A percentile compares a stretch with the other conserved stretches of the same genome.
phyloP scores from a whole-genome alignment of 2,329 filamentous ascomycete genomes.

The Emericellopsis atlantica region DNA sequence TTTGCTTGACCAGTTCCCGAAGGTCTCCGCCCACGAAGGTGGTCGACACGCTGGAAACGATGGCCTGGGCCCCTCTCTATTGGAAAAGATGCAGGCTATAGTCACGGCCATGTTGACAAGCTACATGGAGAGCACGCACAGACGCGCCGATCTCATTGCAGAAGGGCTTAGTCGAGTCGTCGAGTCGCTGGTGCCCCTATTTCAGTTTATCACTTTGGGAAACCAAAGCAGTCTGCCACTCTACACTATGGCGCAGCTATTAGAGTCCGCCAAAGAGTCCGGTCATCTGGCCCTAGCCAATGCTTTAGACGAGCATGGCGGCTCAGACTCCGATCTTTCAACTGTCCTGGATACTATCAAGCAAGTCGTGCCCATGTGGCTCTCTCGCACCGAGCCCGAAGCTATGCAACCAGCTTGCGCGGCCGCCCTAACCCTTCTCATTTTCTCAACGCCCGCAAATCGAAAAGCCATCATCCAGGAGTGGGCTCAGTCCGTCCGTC shows the following conservation, averaged over 20 bases:
- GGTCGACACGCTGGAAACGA: neutral
- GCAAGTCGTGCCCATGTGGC: conserved; percentile 28
- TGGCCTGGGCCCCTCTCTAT: conserved; percentile 8
- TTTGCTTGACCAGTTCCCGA: conserved; percentile 35
- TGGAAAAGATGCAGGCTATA: conserved; percentile 12
- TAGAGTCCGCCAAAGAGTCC: conserved; percentile 5
- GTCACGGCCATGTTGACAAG: conserved; percentile 24
- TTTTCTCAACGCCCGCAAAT: conserved; percentile 24
- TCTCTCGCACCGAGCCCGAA: conserved; percentile 36
- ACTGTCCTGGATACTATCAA: conserved; percentile 7
- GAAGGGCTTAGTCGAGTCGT: conserved; percentile 49
- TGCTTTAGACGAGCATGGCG: too few relatives aligned
- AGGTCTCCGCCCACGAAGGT: conserved; percentile 1
- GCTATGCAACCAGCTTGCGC: conserved; percentile 34
- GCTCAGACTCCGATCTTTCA: too few relatives aligned
- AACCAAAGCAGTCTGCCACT: neutral
- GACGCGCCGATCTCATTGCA: conserved; percentile 52
- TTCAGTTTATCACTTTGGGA: conserved; percentile 23
- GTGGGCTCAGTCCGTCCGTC: conserved; percentile 32
- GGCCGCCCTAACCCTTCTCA: conserved; percentile 35
- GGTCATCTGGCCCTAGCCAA: too few relatives aligned
- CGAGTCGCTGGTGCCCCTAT: conserved; percentile 33
- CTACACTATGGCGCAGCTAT: conserved; percentile 4
- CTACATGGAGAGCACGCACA: conserved; percentile 27
- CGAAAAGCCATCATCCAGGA: conserved; percentile 25